Percentiles rank a stretch among this genome's conserved stretches.
Evolutionary conservation across 2,329 filamentous ascomycete species (phyloP).

Genomic region (Colletotrichum sansevieriae): DNA sequence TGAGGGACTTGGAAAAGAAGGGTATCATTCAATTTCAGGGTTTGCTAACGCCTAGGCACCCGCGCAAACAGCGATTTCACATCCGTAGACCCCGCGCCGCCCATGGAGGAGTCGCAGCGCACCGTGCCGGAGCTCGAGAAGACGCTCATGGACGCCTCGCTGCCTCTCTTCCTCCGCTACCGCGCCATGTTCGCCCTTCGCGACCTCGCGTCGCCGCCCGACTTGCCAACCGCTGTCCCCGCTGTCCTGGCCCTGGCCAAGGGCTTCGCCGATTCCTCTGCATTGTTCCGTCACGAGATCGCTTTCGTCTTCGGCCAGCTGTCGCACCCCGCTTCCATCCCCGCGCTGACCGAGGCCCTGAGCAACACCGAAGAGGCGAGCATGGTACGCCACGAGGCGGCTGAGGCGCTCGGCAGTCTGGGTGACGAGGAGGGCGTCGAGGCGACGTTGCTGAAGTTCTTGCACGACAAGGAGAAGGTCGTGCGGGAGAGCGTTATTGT

Average conservation of each 20-base stretch:
- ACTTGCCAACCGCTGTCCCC: slow-evolving; percentile 89
- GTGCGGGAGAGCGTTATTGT: slow-evolving; percentile 96
- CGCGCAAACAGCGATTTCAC: slow-evolving; percentile 82
- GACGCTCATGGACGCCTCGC: slow-evolving; percentile 80
- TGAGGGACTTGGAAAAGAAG: background rate
- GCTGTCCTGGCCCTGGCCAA: slow-evolving; percentile 88
- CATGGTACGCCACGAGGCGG: slow-evolving; percentile 98
- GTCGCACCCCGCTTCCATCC: slow-evolving; percentile 96
- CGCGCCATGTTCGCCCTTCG: slow-evolving; percentile 98
- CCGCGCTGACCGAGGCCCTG: slow-evolving; percentile 83
- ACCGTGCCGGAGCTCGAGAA: slow-evolving; percentile 82
- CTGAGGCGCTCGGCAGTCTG: slow-evolving; percentile 93
- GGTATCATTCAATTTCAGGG: slow-evolving; percentile 11
- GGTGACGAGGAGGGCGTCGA: slow-evolving; percentile 96
- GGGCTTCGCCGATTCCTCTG: slow-evolving; percentile 87
- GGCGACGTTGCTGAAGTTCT: slow-evolving; percentile 82
- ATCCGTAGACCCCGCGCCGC: slow-evolving; percentile 94
- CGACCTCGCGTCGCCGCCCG: slow-evolving; percentile 92
- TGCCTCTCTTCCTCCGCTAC: slow-evolving; percentile 92
- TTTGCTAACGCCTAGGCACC: slow-evolving; percentile 33
- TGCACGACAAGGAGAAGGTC: slow-evolving; percentile 92
- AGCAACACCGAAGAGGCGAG: slow-evolving; percentile 85
- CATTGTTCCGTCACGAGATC: slow-evolving; percentile 96
- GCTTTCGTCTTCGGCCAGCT: slow-evolving; percentile 98
- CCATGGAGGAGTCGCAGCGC: slow-evolving; percentile 77